Evolutionary conservation across 495 filamentous ascomycete species (phyloP), one percentile per base, ranked within the genome.

Genomic region (Lophiostoma macrostomum): DNA sequence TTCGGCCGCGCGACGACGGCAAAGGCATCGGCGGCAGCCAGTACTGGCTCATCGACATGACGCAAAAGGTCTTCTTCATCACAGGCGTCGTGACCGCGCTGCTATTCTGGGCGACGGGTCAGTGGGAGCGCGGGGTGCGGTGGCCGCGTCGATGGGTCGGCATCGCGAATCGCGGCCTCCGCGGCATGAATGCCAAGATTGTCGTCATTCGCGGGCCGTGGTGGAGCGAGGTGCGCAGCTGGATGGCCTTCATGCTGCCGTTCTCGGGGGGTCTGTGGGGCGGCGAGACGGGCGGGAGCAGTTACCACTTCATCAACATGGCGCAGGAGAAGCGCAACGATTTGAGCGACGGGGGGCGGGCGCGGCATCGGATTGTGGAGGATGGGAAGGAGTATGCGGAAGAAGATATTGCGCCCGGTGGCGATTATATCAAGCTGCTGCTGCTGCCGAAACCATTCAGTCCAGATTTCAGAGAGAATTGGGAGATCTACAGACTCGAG

Each of bases 371-470:
- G 27, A 54, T 55, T 13, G 18, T 45, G 8, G 43, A 56, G 24
- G 63, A 63, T 36, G 52, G 60, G 13, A 58, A 52, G 29, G 57
- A 61, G 31, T 65, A 57, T 32, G 50, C 55, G 5, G 81, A 84
- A 54, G 94, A 98, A 66, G 91, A 96, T 64, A 75, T 96, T 44
- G 83, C 89, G 4, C 81, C 86, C 0, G 90, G 91, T 7, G 93
- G 93, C 4, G 89, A 96, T 67, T 85, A 90, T 63, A 78, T 98
- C 28, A 94, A 93, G 64, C 78, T 98, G 19, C 74, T 98, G 16
- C 76, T 98, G 11, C 77, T 96, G 30, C 90, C 93, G 4, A 98
- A 98, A 69, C 88, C 90, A 0, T 98, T 98, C 59, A 91, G 88
- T 10, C 85, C 94, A 0, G 87, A 87, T 45, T 97, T 98, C 65